phyloP scores from a whole-genome alignment of 2,329 filamentous ascomycete genomes.

The Neopestalotiopsis clavispora region DNA sequence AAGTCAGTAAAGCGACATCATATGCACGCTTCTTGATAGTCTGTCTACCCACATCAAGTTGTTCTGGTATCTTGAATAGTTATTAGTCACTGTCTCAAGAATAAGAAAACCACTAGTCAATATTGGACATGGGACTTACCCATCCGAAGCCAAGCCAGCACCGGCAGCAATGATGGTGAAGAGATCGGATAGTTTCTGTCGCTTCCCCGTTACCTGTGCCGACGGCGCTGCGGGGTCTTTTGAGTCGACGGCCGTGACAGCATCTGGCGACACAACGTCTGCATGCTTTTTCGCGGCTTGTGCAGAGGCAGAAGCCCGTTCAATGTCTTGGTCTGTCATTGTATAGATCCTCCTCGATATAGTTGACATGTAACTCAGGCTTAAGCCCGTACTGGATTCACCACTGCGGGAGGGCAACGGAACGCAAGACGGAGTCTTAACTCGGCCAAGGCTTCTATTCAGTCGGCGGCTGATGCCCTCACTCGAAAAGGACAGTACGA shows the following conservation, averaged over 20 bases:
- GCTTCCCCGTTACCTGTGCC: slow-evolving; percentile 13
- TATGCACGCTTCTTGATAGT: neutral
- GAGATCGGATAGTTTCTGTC: slow-evolving; percentile 15
- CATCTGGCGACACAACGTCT: slow-evolving; percentile 2
- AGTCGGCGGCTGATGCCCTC: neutral
- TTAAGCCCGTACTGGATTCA: neutral
- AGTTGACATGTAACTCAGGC: neutral
- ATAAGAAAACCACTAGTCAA: neutral
- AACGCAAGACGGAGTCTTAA: neutral
- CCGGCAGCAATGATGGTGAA: slow-evolving; percentile 17
- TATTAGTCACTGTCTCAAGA: neutral
- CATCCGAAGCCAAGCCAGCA: slow-evolving; percentile 13
- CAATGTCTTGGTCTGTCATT: slow-evolving; percentile 5
- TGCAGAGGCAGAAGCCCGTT: slow-evolving; percentile 12
- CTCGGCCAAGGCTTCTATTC: neutral
- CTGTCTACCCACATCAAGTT: slow-evolving; percentile 14
- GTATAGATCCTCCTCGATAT: neutral
- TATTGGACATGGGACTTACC: neutral
- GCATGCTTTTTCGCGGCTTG: neutral
- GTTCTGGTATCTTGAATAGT: slow-evolving; percentile 12
- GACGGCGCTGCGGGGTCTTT: slow-evolving; percentile 14
- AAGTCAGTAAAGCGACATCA: neutral
- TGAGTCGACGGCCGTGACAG: slow-evolving; percentile 1
- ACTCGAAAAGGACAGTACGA: neutral
- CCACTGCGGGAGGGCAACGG: neutral